Evolutionary conservation across 768 basidiomycete species (phyloP), one percentile per base, ranked within the genome.

Genomic region (Russula abietina): DNA sequence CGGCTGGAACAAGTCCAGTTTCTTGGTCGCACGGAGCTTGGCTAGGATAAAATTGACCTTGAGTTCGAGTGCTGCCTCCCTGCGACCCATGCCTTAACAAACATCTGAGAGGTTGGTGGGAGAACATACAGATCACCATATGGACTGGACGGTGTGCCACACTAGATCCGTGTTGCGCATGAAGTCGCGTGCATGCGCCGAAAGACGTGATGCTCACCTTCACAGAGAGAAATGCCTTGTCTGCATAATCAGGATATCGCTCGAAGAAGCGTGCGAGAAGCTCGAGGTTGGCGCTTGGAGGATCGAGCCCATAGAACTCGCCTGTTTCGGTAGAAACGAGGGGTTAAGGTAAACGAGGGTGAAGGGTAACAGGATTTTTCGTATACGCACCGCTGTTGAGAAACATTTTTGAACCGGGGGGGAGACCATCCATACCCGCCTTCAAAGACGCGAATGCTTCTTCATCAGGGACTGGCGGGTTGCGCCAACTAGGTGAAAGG

Each of bases 371-470:
- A 3, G 19, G 26, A 11, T 41, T 6, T 26, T n/a, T 55, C n/a
- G 16, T 30, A 24, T 45, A 68, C 73, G 22, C 67, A 77, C 82
- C 80, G 66, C 76, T 79, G 68, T 83, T 83, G 65, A 85, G 67
- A 60, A 83, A 71, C 69, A 81, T 77, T 70, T 82, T 83, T 39
- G 73, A 71, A n/a, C 78, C 82, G 0, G 74, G 62, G 0, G 79
- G 78, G 33, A 80, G 69, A 1, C 73, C 69, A 48, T 78, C 74
- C 62, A 82, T 69, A 1, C 78, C 79, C 10, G 78, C 78, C 70
- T 82, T 83, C 73, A 89, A 84, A 2, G 83, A 74, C 33, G 79
- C 81, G 65, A 89, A 87, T 16, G 81, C 81, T 49, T 82, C 77
- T 62, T 84, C 84, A 60, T 88, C 85, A 1, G 82, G 73, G 38